Evolutionary conservation across 139 green algal genomes (phyloP).

Genomic region (Tetraselmis chui): DNA sequence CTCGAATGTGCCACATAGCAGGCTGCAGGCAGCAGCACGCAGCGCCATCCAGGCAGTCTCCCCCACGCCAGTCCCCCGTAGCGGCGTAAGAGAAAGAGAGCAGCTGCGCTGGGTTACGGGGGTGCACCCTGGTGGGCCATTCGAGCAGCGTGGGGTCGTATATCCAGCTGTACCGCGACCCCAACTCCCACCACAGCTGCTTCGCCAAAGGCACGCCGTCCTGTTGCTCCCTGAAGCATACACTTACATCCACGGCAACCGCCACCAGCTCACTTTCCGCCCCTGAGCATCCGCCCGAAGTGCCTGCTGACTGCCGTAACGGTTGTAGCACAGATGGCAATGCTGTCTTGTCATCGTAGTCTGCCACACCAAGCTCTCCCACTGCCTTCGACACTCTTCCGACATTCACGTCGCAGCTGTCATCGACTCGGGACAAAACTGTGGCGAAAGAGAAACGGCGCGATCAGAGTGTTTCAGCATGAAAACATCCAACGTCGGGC

Average conservation of each 20-base stretch:
- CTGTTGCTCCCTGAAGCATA: not conserved
- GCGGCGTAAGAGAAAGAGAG: not conserved
- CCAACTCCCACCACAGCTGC: not conserved
- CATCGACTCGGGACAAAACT: too few relatives aligned
- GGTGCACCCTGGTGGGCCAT: not conserved
- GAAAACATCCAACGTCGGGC: too few relatives aligned
- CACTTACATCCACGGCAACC: not conserved
- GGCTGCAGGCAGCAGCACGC: not conserved
- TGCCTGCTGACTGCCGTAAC: not conserved
- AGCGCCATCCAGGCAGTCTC: not conserved
- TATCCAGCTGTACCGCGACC: not conserved
- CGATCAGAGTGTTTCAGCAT: too few relatives aligned
- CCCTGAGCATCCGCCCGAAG: not conserved
- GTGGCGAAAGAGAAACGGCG: too few relatives aligned
- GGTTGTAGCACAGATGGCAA: not conserved
- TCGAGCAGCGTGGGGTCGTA: not conserved
- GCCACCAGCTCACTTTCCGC: not conserved
- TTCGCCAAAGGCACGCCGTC: not conserved
- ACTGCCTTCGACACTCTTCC: too few relatives aligned
- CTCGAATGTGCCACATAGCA: not conserved
- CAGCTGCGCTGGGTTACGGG: not conserved
- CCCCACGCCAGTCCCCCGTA: too few relatives aligned
- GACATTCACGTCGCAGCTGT: too few relatives aligned
- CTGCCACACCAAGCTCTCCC: not conserved
- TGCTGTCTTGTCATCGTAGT: not conserved